These are phyloP conservation scores for Sugiyamaella valdiviana DNA, from an alignment of 805 yeast species.

Conservation along the genomic window DNA sequence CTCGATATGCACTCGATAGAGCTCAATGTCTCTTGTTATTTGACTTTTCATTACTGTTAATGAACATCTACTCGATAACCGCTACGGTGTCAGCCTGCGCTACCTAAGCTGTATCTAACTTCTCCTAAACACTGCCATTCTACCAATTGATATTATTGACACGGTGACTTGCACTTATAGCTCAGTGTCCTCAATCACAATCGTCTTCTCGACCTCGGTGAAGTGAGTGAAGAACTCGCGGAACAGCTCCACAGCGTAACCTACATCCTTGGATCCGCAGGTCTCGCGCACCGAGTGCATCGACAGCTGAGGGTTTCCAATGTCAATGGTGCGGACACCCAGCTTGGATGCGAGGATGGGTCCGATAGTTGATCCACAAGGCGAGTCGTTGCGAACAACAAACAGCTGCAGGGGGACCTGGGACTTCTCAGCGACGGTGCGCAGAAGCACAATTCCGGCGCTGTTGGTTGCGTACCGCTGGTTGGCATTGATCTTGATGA, in stretches of 20 bases:
- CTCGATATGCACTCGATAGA: background rate
- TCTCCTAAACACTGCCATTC: too few species aligned
- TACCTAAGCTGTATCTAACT: too few species aligned
- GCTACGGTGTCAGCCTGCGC: too few species aligned
- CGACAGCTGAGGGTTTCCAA: constrained; percentile 86
- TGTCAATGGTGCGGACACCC: constrained; percentile 80
- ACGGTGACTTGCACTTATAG: too few species aligned
- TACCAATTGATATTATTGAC: too few species aligned
- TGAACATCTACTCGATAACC: background rate
- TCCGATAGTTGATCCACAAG: constrained; percentile 96
- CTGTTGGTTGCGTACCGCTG: constrained; percentile 94
- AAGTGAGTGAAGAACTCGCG: constrained; percentile 47
- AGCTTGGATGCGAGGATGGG: constrained; percentile 84
- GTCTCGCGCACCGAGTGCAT: constrained; percentile 95
- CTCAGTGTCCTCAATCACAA: constrained; percentile 17
- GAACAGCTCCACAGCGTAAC: constrained; percentile 54
- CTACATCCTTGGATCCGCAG: constrained; percentile 73
- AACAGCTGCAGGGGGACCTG: constrained; percentile 83
- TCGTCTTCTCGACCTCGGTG: constrained; percentile 17
- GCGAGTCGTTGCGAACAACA: constrained; percentile 88
- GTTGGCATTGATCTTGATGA: constrained; percentile 86
- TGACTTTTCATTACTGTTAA: background rate
- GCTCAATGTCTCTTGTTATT: background rate
- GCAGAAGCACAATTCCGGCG: constrained; percentile 74
- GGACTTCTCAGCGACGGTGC: constrained; percentile 59